These are phyloP conservation scores for Drosera capensis DNA, from an alignment of 148 eudicot genomes.

Conservation along the genomic window DNA sequence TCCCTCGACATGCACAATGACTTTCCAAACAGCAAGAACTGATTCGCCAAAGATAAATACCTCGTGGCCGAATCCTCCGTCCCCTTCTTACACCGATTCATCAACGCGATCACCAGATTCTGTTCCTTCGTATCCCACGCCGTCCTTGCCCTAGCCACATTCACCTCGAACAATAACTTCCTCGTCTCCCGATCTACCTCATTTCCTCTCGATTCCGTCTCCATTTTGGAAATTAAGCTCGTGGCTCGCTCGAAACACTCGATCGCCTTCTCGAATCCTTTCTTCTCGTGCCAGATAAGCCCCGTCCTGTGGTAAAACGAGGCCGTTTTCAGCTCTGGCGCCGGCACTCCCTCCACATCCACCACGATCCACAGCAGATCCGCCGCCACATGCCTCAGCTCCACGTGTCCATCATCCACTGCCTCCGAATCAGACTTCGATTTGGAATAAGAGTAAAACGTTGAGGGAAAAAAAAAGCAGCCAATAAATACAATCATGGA, in stretches of 20 bases:
- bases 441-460: too few species aligned
- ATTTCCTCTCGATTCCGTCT: too few species aligned
- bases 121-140: constrained; percentile 74
- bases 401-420: constrained; percentile 49
- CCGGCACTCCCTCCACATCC: constrained; percentile 61
- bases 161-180: constrained; percentile 47
- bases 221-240: constrained; percentile 40
- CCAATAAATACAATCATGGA: too few species aligned
- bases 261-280: constrained; percentile 44
- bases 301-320: constrained; percentile 79
- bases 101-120: constrained; percentile 43
- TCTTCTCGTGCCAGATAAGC: constrained; percentile 49
- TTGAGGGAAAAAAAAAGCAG: too few species aligned
- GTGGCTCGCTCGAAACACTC: constrained; percentile 78
- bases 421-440: too few species aligned
- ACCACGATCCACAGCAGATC: constrained; percentile 43
- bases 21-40: constrained; percentile 40
- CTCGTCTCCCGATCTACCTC: constrained; percentile 53
- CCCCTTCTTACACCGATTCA: constrained; percentile 60
- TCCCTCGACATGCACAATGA: background rate
- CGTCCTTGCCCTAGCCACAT: constrained; percentile 60
- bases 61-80: constrained; percentile 41
- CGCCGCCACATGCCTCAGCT: constrained; percentile 56
- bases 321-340: constrained; percentile 51
- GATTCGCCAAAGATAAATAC: constrained; percentile 44